These are phyloP conservation scores for Globisporangium heterothallicum DNA, from an alignment of 352 stramenopile genomes.

Conservation along the genomic window DNA sequence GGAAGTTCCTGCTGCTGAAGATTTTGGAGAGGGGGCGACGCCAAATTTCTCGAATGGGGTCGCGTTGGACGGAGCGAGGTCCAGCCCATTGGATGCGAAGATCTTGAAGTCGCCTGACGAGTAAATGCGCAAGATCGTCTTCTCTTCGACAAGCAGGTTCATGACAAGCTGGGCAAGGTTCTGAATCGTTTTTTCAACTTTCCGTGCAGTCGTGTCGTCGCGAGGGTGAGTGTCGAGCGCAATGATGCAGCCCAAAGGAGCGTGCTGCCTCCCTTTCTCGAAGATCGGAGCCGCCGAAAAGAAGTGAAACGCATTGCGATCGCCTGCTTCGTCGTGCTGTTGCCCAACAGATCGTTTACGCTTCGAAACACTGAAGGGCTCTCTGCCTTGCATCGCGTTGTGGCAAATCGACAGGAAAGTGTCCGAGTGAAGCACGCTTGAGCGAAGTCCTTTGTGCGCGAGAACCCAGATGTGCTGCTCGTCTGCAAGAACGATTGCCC, in stretches of 20 bases:
- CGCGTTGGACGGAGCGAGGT: conserved; percentile 15
- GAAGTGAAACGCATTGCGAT: conserved; percentile 43
- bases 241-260: conserved; percentile 52
- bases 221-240: conserved; percentile 47
- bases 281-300: conserved; percentile 53
- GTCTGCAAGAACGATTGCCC: conserved; percentile 58
- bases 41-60: conserved; percentile 30
- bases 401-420: conserved; percentile 59
- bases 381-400: conserved; percentile 32
- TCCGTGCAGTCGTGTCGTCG: conserved; percentile 24
- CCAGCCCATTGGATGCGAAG: conserved; percentile 34
- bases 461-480: conserved; percentile 62
- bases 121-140: conserved; percentile 57
- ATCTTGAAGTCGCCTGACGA: conserved; percentile 59
- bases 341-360: conserved; percentile 15
- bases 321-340: not conserved
- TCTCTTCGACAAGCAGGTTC: conserved; percentile 49
- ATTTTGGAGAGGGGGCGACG: conserved; percentile 19
- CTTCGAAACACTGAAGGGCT: conserved; percentile 43
- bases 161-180: conserved; percentile 58
- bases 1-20: not conserved
- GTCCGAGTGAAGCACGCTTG: conserved; percentile 42
- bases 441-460: conserved; percentile 47
- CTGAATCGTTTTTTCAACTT: conserved; percentile 55
- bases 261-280: not conserved